Conservation (phyloP, 2,329 filamentous ascomycete genomes). For the Monosporascus ibericus region DNA sequence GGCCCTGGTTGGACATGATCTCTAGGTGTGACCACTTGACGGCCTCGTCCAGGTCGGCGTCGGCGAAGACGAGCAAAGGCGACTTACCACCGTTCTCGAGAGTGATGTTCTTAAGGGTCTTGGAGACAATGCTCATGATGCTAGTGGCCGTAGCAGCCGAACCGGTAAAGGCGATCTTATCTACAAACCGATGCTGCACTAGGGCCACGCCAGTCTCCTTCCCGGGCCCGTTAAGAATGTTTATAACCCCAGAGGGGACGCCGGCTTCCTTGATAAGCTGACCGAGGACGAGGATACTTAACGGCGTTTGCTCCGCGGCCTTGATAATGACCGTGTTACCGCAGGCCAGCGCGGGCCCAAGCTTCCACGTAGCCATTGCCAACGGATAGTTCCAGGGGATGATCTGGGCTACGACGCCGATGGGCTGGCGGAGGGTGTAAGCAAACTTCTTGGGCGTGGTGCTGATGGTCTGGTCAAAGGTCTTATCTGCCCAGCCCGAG, state of each 20-base stretch:
- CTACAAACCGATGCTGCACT: conserved; percentile 51
- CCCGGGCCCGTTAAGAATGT: conserved; percentile 56
- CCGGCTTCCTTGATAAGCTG: conserved; percentile 47
- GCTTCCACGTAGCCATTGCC: neutral
- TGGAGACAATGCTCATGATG: conserved; percentile 26
- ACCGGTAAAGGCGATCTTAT: conserved; percentile 58
- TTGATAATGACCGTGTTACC: conserved; percentile 43
- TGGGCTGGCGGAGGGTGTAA: neutral
- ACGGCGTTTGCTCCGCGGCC: conserved; percentile 52
- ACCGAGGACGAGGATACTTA: conserved; percentile 35
- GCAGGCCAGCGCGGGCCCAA: neutral
- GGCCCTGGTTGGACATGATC: conserved; percentile 56
- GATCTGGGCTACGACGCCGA: neutral
- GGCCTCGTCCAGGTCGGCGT: conserved; percentile 61
- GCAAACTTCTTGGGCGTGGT: neutral
- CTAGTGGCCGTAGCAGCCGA: conserved; percentile 50
- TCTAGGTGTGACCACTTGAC: conserved; percentile 52
- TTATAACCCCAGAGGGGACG: conserved; percentile 54
- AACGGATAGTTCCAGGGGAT: conserved; percentile 4
- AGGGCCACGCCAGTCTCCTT: conserved; percentile 57
- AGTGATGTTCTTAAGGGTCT: conserved; percentile 54
- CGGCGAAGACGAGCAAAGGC: conserved; percentile 57
- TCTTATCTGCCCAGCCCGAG: neutral
- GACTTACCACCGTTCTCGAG: conserved; percentile 64
- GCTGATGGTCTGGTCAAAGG: neutral